A percentile compares a stretch with the other conserved stretches of the same genome.
Conservation (phyloP, 371 early-diverging fungal species). For the Thermomucor indicae-seudaticae region DNA sequence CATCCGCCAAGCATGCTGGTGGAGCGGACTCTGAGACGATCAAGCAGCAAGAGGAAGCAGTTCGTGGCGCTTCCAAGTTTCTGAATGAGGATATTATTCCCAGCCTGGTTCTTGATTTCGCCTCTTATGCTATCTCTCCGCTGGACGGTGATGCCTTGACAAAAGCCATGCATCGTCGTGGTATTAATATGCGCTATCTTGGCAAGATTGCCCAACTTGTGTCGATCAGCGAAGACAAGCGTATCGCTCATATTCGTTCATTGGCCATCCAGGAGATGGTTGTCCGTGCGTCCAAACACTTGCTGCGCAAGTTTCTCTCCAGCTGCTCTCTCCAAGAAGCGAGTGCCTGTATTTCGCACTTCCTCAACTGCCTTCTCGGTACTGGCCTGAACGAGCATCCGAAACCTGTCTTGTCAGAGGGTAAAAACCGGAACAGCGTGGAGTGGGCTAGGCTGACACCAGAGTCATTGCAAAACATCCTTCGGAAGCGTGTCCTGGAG, state of each 20-base stretch:
- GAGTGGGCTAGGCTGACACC: slow-evolving; percentile 62
- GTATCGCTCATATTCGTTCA: slow-evolving; percentile 49
- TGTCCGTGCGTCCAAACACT: slow-evolving; percentile 78
- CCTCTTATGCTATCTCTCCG: slow-evolving; percentile 69
- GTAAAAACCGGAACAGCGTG: slow-evolving; percentile 30
- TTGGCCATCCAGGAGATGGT: slow-evolving; percentile 80
- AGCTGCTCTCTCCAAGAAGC: slow-evolving; percentile 52
- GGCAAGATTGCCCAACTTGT: slow-evolving; percentile 69
- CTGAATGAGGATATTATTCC: slow-evolving; percentile 67
- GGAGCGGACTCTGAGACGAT: slow-evolving; percentile 23
- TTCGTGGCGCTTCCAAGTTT: slow-evolving; percentile 79
- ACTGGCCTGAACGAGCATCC: slow-evolving; percentile 53
- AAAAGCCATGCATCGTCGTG: slow-evolving; percentile 87
- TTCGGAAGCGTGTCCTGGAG: slow-evolving; percentile 58
- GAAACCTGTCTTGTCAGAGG: slow-evolving; percentile 28
- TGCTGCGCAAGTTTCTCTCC: slow-evolving; percentile 69
- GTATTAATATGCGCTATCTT: slow-evolving; percentile 96
- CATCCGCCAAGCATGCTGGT: slow-evolving; percentile 36
- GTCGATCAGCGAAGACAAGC: slow-evolving; percentile 52
- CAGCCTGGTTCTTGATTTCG: slow-evolving; percentile 72
- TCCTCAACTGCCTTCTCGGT: slow-evolving; percentile 81
- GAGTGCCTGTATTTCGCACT: slow-evolving; percentile 69
- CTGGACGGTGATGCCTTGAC: slow-evolving; percentile 79
- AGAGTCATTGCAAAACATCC: slow-evolving; percentile 40
- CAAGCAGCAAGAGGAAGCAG: slow-evolving; percentile 45